Evolutionary conservation across 2,329 filamentous ascomycete genomes (phyloP), one percentile per base, ranked within the genome.

Genomic region (Ceratocystis papillata): DNA sequence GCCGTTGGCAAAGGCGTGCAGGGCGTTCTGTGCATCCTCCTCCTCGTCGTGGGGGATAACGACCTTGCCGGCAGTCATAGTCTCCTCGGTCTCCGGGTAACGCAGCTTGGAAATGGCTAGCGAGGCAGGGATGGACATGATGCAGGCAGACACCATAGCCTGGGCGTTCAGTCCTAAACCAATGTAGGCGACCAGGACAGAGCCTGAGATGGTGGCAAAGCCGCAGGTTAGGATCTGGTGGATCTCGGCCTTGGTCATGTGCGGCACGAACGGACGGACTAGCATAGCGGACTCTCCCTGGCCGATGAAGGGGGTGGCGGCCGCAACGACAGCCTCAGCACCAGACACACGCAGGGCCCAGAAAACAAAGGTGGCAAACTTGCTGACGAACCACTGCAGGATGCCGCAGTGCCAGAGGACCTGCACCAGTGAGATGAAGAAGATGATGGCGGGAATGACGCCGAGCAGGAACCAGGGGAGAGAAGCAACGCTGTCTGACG

Each of bases 261-360:
- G 87, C 10, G 89, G 79, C 60, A 96, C 85, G 74, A 95, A 96
- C 0, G 90, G 90, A 65, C 86, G 86, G 75, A 96, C 90, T 72
- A 96, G 79, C 88, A 96, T 95, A 68, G 90, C 90, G 28, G 89
- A 94, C 80, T 96, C 92, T 73, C 92, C 91, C 78, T 96, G 91
- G 7, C 92, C 92, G 72, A 96, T 94, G 77, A 96, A 96, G 7
- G 92, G 92, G 0, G 91, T 95, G 8, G 92, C 91, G 44, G 92
- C 89, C 44, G 92, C 92, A 67, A 96, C 92, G 62, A 96, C 88
- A n/a, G 92, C 90, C 76, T 96, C 92, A 59, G 90, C 90, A 68
- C 92, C 92, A 3, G 90, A 96, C 5, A 96, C 90, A 63, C 84
- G 83, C 76, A 96, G 87, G 57, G 80, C 82, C 88, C 90, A 96